phyloP scores from a whole-genome alignment of 179 eudicot species.

The Camellia oleifera region DNA sequence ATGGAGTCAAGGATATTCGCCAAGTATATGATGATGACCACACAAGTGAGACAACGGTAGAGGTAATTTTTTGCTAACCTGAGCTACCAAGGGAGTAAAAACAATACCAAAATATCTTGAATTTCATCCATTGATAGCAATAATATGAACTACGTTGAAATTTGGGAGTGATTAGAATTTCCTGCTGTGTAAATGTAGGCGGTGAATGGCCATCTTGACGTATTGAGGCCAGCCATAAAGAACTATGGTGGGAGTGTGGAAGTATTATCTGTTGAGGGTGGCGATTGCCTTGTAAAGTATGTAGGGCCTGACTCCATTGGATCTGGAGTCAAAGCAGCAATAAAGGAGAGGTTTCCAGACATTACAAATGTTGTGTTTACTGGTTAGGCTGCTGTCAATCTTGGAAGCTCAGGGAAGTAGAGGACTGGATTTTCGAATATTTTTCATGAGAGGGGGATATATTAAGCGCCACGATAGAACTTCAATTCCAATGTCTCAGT shows the following conservation, averaged over 20 bases:
- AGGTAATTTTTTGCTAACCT: constrained; percentile 42
- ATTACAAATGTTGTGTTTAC: constrained; percentile 67
- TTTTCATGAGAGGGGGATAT: background rate
- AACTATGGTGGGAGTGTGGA: constrained; percentile 88
- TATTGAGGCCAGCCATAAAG: constrained; percentile 85
- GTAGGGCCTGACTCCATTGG: constrained; percentile 89
- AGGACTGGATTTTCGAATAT: background rate
- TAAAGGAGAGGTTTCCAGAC: constrained; percentile 86
- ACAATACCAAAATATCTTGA: background rate
- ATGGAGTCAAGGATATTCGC: constrained; percentile 67
- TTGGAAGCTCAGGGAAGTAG: constrained; percentile 9
- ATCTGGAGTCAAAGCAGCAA: constrained; percentile 91
- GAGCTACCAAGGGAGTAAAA: background rate
- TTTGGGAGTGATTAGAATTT: constrained; percentile 10
- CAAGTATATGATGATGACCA: constrained; percentile 57
- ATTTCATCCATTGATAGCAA: background rate
- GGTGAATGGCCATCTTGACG: constrained; percentile 76
- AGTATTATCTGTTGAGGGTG: constrained; percentile 63
- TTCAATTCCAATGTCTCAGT: background rate
- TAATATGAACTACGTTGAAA: background rate
- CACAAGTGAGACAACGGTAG: constrained; percentile 56
- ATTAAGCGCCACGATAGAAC: background rate
- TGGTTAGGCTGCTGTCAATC: constrained; percentile 25
- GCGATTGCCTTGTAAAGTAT: constrained; percentile 71
- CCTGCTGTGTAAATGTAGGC: constrained; percentile 43